Evolutionary conservation across 495 filamentous ascomycete species (phyloP).

Genomic region (Aspergillus sparsus): DNA sequence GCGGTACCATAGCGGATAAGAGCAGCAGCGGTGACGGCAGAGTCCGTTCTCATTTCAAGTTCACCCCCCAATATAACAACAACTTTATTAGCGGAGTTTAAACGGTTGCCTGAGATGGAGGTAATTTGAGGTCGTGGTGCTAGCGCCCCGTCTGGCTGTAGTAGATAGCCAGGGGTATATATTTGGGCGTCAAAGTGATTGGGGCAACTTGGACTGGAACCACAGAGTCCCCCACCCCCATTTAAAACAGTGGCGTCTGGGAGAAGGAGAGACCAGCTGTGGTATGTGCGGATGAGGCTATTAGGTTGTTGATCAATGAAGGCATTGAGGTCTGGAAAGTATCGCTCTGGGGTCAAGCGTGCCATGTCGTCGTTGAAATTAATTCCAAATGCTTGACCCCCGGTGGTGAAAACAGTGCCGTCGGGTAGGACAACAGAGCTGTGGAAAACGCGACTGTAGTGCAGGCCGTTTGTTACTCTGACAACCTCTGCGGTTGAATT

Average conservation of each 20-base stretch:
- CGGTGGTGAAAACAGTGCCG: slow-evolving; percentile 56
- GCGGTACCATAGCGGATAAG: slow-evolving; percentile 49
- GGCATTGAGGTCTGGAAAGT: slow-evolving; percentile 43
- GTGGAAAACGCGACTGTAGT: slow-evolving; percentile 50
- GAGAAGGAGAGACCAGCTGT: slow-evolving; percentile 56
- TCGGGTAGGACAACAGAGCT: slow-evolving; percentile 58
- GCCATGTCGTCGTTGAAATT: slow-evolving; percentile 53
- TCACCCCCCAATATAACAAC: slow-evolving; percentile 30
- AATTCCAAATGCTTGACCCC: slow-evolving; percentile 49
- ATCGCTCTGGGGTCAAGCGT: slow-evolving; percentile 51
- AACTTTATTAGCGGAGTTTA: neutral
- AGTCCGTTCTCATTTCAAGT: slow-evolving; percentile 23
- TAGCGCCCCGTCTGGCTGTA: slow-evolving; percentile 40
- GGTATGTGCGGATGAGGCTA: slow-evolving; percentile 55
- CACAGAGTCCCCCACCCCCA: slow-evolving; percentile 59
- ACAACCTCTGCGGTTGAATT: slow-evolving; percentile 28
- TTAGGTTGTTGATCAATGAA: slow-evolving; percentile 42
- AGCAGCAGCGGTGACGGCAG: slow-evolving; percentile 20
- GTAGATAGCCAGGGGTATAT: slow-evolving; percentile 58
- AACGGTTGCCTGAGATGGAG: slow-evolving; percentile 20
- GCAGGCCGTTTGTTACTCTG: slow-evolving; percentile 42
- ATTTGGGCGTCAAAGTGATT: slow-evolving; percentile 63
- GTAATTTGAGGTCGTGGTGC: slow-evolving; percentile 44
- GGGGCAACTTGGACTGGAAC: slow-evolving; percentile 46
- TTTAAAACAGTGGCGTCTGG: slow-evolving; percentile 56